phyloP scores from a whole-genome alignment of 768 basidiomycete species.

The Trametes cingulata region DNA sequence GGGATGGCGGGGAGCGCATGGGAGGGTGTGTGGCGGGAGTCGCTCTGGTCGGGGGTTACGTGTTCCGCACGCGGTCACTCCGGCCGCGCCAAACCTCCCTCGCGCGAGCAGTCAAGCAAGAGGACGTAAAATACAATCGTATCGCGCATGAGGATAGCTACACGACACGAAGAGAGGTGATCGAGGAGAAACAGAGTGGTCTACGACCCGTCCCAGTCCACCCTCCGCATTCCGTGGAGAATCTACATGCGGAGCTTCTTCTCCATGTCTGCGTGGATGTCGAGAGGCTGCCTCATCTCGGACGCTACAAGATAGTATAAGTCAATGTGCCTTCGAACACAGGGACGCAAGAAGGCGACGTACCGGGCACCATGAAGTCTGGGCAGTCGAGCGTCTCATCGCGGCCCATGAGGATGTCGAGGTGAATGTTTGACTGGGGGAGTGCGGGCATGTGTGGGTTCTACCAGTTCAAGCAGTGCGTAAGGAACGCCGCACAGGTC shows the following conservation, averaged over 20 bases:
- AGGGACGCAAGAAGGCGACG: slow-evolving; percentile 19
- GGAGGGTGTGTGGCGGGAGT: too few species aligned
- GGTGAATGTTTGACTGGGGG: slow-evolving; percentile 74
- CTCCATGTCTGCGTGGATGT: slow-evolving; percentile 54
- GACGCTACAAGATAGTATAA: slow-evolving; percentile 26
- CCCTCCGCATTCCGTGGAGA: background rate
- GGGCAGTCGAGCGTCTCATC: slow-evolving; percentile 79
- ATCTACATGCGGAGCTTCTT: slow-evolving; percentile 42
- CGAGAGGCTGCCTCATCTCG: slow-evolving; percentile 34
- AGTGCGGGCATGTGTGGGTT: slow-evolving; percentile 65
- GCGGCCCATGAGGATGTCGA: slow-evolving; percentile 92
- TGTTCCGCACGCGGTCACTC: too few species aligned
- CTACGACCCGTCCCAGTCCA: background rate
- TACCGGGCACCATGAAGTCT: slow-evolving; percentile 78
- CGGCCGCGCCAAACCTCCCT: too few species aligned
- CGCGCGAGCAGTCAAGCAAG: background rate
- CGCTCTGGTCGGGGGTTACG: too few species aligned
- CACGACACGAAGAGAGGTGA: background rate
- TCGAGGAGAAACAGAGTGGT: background rate
- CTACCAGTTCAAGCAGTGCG: too few species aligned
- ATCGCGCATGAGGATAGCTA: background rate
- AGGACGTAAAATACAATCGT: slow-evolving; percentile 8
- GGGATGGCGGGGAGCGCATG: too few species aligned
- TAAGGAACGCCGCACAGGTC: too few species aligned
- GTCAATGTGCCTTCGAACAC: background rate